These are phyloP conservation scores for Beverwykella pulmonaria DNA, from an alignment of 495 filamentous ascomycete genomes.

Conservation along the genomic window DNA sequence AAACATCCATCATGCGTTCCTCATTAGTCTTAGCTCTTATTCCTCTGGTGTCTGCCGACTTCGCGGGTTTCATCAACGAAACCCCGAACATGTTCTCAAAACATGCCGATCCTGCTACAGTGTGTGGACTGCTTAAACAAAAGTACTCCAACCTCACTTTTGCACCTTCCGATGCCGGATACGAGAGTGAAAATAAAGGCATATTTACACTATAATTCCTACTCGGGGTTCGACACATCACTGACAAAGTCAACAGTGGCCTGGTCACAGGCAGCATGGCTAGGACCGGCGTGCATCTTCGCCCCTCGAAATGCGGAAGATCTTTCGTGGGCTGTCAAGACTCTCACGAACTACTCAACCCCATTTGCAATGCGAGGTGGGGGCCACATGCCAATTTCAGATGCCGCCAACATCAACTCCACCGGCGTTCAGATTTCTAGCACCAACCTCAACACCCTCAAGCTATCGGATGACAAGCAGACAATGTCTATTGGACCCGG, in stretches of 20 bases:
- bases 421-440: slow-evolving; percentile 61
- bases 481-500: slow-evolving; percentile 9
- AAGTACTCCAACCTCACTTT: slow-evolving; percentile 10
- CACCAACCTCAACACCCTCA: slow-evolving; percentile 50
- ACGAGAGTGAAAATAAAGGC: slow-evolving; percentile 4
- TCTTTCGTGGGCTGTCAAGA: slow-evolving; percentile 46
- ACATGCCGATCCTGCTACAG: background rate
- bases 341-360: slow-evolving; percentile 43
- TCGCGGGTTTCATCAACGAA: background rate
- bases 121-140: background rate
- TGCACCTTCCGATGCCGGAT: background rate
- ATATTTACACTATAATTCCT: background rate
- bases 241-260: background rate
- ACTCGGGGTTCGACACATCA: background rate
- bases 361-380: slow-evolving; percentile 56
- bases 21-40: background rate
- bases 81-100: background rate
- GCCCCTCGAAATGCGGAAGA: slow-evolving; percentile 44
- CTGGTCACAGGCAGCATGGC: background rate
- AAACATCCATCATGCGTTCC: background rate
- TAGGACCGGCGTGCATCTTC: slow-evolving; percentile 46
- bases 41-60: background rate
- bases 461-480: slow-evolving; percentile 33
- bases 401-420: slow-evolving; percentile 50
- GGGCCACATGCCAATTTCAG: slow-evolving; percentile 55